A percentile compares a stretch with the other conserved stretches of the same genome.
Evolutionary conservation across 208 protist genomes (phyloP).

Genomic region (Trypanosoma theileri): DNA sequence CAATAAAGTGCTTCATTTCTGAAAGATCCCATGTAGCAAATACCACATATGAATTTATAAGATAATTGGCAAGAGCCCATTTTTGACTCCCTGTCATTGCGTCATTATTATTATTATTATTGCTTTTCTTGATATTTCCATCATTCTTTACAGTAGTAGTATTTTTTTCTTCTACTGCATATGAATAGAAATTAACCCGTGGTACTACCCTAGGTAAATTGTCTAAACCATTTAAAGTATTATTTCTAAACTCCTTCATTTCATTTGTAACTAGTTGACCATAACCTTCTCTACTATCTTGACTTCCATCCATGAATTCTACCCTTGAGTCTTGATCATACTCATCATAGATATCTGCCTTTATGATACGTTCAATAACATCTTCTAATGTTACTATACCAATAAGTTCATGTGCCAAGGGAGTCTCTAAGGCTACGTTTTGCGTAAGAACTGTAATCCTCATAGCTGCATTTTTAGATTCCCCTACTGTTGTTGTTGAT

Average conservation of each 20-base stretch:
- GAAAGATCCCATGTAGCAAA: constrained; percentile 65
- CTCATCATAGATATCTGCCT: constrained; percentile 79
- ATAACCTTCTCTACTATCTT: constrained; percentile 13
- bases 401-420: constrained; percentile 7
- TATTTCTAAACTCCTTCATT: not conserved
- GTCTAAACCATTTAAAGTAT: constrained; percentile 4
- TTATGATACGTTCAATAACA: constrained; percentile 74
- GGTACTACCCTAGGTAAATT: constrained; percentile 22
- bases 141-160: too few species aligned
- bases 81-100: constrained; percentile 59
- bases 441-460: not conserved
- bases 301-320: not conserved
- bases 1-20: constrained; percentile 59
- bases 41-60: constrained; percentile 50
- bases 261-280: too few species aligned
- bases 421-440: not conserved
- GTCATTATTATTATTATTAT: constrained; percentile 3
- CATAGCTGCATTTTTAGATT: not conserved
- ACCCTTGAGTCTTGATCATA: constrained; percentile 24
- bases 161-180: constrained; percentile 17
- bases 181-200: constrained; percentile 82
- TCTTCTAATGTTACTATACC: constrained; percentile 84
- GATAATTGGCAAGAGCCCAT: constrained; percentile 62
- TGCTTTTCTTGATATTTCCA: too few species aligned
- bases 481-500: constrained; percentile 1